These are phyloP conservation scores for Gaultheria prostrata DNA, from an alignment of 148 eudicot genomes.

Conservation along the genomic window DNA sequence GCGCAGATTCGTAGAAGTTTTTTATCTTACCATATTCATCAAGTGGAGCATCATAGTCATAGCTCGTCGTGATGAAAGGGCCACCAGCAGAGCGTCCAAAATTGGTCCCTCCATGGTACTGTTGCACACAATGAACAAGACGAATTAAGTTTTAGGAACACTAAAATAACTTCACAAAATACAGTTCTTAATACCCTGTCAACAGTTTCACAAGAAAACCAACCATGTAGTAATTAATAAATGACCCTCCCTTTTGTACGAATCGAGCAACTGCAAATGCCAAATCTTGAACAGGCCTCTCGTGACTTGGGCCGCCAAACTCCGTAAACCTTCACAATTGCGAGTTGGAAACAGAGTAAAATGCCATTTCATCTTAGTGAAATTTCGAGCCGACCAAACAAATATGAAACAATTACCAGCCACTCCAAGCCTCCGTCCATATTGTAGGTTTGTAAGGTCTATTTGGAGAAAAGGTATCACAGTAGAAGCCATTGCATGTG, in stretches of 20 bases:
- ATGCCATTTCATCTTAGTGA: background rate
- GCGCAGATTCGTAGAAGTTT: background rate
- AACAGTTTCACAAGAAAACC: constrained; percentile 16
- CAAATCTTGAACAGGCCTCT: constrained; percentile 89
- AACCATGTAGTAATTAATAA: constrained; percentile 92
- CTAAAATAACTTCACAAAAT: background rate
- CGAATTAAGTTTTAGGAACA: background rate
- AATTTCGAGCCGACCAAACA: background rate
- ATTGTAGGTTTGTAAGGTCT: constrained; percentile 73
- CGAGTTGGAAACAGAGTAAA: background rate
- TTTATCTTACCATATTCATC: constrained; percentile 76
- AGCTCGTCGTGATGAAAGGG: constrained; percentile 90
- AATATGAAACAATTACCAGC: constrained; percentile 49
- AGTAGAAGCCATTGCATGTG: constrained; percentile 92
- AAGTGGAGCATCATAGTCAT: constrained; percentile 93
- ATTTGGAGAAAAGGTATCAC: constrained; percentile 75
- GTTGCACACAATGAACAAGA: constrained; percentile 18
- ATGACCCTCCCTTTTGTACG: constrained; percentile 86
- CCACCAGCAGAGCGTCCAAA: constrained; percentile 93
- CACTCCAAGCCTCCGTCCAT: constrained; percentile 98
- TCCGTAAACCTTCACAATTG: constrained; percentile 64
- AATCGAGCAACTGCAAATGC: constrained; percentile 85
- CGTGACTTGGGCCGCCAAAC: constrained; percentile 68
- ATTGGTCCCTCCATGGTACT: constrained; percentile 97
- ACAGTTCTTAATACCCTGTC: background rate